Base-by-base conservation (phyloP, 768 basidiomycete genomes). In the Baorangia bicolor region DNA sequence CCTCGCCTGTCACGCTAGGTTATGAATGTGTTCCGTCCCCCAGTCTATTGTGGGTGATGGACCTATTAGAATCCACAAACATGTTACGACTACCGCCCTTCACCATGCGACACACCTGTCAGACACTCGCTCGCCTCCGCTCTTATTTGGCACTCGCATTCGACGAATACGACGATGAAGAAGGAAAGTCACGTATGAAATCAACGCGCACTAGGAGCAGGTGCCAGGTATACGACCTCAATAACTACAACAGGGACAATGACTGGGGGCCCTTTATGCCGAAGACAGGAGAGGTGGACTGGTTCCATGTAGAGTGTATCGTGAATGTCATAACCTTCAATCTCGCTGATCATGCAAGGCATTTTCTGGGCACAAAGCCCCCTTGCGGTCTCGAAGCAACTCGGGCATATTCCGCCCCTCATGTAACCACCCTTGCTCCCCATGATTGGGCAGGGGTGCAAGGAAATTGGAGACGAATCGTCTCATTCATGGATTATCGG, bases 401-500 rank as follows among this genome's bases (percentile, higher is more conserved):
- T 11, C 72, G 83, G 10, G 73, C 79, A n/a, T 79, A 81, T 60
- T 84, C 83, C 18, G 82, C 83, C 11, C 80, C 81, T 13, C 76
- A 75, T 18, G 59, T 69, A 49, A 68, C 64, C 10, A 64, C 69
- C 39, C 67, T 68, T 40, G 35, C 61, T 37, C 60, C 67, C 9
- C 60, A 64, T 20, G 88, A 90, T 65, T 91, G 90, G 90, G 87
- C 88, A 20, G 87, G 87, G 12, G 79, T 90, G 3, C 82, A 85
- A 68, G 88, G 88, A 8, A 79, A 76, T n/a, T 92, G 89, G 89
- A 75, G 80, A 59, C 75, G 89, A 68, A 83, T 85, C 56, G 82
- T 90, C 20, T 88, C 82, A 57, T 90, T 88, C 62, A 85, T 90
- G 85, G 89, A 90, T 73, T 88, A 89, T 68, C 78, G 85, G 87